phyloP scores from a whole-genome alignment of 78 protist species.

The Dictyostelium brefeldianum region DNA sequence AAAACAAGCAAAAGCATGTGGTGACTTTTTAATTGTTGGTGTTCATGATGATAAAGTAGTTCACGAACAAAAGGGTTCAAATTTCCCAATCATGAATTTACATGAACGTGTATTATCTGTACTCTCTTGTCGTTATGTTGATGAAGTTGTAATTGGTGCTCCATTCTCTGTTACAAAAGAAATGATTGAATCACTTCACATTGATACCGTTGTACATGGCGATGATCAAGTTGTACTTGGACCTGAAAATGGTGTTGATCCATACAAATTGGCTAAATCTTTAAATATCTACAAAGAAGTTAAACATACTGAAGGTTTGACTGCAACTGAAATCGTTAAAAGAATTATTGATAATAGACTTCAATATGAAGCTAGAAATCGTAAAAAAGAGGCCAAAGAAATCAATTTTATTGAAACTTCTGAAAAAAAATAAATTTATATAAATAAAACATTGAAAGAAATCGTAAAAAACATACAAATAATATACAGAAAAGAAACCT shows the following conservation, averaged over 20 bases:
- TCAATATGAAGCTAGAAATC: slow-evolving; percentile 82
- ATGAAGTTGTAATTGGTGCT: slow-evolving; percentile 96
- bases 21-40: slow-evolving; percentile 96
- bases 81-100: slow-evolving; percentile 96
- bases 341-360: slow-evolving; percentile 81
- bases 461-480: background rate
- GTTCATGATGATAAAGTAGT: slow-evolving; percentile 90
- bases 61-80: slow-evolving; percentile 85
- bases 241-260: slow-evolving; percentile 47
- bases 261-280: slow-evolving; percentile 77
- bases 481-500: background rate
- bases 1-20: slow-evolving; percentile 87
- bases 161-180: slow-evolving; percentile 89
- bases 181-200: slow-evolving; percentile 81
- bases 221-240: slow-evolving; percentile 61
- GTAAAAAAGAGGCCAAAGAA: slow-evolving; percentile 84
- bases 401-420: slow-evolving; percentile 31
- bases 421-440: background rate
- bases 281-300: slow-evolving; percentile 81
- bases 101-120: slow-evolving; percentile 96
- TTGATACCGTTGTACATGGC: slow-evolving; percentile 91
- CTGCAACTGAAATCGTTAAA: slow-evolving; percentile 67
- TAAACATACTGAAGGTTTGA: slow-evolving; percentile 72
- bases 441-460: background rate
- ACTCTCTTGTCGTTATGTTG: slow-evolving; percentile 92